Base-by-base conservation (phyloP, 768 basidiomycete species). In the Termitomyces sp. region DNA sequence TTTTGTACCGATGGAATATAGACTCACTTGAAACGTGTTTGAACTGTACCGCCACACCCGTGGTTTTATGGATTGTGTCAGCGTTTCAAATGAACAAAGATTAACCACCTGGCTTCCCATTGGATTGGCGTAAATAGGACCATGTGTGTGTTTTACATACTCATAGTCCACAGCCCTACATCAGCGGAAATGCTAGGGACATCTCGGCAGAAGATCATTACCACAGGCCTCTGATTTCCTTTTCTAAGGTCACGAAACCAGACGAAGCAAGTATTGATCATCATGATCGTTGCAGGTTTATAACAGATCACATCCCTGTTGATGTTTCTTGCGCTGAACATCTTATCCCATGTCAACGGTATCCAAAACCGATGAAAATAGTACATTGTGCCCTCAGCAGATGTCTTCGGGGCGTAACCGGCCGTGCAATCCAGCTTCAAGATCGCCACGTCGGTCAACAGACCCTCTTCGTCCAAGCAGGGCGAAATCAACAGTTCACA, bases 361-460 rank as follows among this genome's bases (percentile, higher is more conserved):
- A 22, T 51, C 54, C 46, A 45, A 53, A 33, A 15, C 20, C 22
- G 57, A 59, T 7, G 51, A 54, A 31, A 50, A 44, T 33, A 54
- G 42, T 33, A 18, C 55, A 26, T 41, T 24, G 13, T 13, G 0
- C 2, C 24, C 26, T 18, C 8, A 52, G 18, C 51, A 51, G 22
- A 37, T 6, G 24, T 28, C 24, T 36, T 47, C 26, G 18, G 20
- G 51, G n/a, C 12, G 13, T 20, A 0, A 31, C 56, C 34, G 41
- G 28, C 46, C 34, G 10, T 51, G 55, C 13, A 62, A 39, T 26
- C 50, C 49, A 22, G 52, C 26, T 33, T 57, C 54, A 37, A 55
- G 44, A 33, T 63, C 62, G 22, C 75, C 73, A 26, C 71, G 69
- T 31, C 70, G 74, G 15, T 62, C 66, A 18, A 75, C 75, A 33